Percentiles rank a stretch among this genome's conserved stretches.
Evolutionary conservation across 148 eudicot species (phyloP).

Genomic region (Mesembryanthemum crystallinum): DNA sequence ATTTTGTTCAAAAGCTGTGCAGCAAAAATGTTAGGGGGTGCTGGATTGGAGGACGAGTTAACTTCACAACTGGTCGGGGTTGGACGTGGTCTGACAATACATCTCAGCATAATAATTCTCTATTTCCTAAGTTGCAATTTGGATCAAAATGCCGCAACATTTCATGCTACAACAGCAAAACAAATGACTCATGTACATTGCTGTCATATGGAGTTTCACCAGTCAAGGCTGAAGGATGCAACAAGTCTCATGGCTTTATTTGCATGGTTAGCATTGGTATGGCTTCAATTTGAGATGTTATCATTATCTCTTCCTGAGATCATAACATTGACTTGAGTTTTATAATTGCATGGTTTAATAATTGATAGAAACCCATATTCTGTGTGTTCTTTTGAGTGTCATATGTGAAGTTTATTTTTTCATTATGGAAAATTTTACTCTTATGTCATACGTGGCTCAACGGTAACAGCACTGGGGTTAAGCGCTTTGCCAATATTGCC

Average conservation of each 20-base stretch:
- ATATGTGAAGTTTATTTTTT: not conserved
- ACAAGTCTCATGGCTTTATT: slow-evolving; percentile 46
- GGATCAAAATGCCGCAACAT: slow-evolving; percentile 40
- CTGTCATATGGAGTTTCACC: slow-evolving; percentile 35
- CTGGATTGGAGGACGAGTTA: slow-evolving; percentile 78
- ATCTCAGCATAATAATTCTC: slow-evolving; percentile 45
- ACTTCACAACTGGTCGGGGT: slow-evolving; percentile 23
- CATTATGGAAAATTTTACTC: not conserved
- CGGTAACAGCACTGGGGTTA: too few relatives aligned
- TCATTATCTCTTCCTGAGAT: not conserved
- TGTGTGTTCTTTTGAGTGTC: not conserved
- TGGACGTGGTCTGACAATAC: slow-evolving; percentile 72
- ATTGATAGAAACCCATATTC: too few relatives aligned
- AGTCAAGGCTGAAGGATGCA: slow-evolving; percentile 53
- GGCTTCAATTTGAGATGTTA: slow-evolving; percentile 1
- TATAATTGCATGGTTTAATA: too few relatives aligned
- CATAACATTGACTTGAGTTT: not conserved
- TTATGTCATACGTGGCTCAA: too few relatives aligned
- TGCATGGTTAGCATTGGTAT: slow-evolving; percentile 68
- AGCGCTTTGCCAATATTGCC: too few relatives aligned
- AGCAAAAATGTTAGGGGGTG: slow-evolving; percentile 47
- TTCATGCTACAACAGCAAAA: slow-evolving; percentile 37
- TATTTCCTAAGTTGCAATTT: slow-evolving; percentile 27
- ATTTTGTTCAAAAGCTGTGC: slow-evolving; percentile 50
- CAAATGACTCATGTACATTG: slow-evolving; percentile 44